phyloP scores from a whole-genome alignment of 2,329 filamentous ascomycete genomes.

The Aschersonia sp. region DNA sequence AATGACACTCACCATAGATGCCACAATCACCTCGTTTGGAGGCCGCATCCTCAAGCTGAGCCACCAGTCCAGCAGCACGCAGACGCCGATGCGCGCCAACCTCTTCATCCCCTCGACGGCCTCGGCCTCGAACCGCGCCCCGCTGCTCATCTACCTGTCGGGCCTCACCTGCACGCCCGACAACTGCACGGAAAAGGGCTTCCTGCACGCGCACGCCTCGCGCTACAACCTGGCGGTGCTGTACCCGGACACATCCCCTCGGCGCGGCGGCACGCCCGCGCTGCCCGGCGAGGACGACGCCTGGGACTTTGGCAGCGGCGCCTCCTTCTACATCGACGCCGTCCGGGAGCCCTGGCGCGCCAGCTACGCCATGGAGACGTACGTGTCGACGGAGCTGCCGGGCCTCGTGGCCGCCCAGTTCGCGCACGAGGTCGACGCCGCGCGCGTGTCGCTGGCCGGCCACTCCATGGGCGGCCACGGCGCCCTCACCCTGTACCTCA shows the following conservation, averaged over 20 bases:
- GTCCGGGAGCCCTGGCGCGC: slow-evolving; percentile 56
- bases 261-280: slow-evolving; percentile 42
- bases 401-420: slow-evolving; percentile 58
- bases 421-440: slow-evolving; percentile 46
- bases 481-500: slow-evolving; percentile 80
- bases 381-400: slow-evolving; percentile 83
- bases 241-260: slow-evolving; percentile 88
- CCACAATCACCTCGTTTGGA: slow-evolving; percentile 81
- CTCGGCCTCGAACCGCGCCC: slow-evolving; percentile 39
- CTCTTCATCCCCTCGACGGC: slow-evolving; percentile 75
- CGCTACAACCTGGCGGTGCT: slow-evolving; percentile 78
- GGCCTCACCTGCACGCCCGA: slow-evolving; percentile 92
- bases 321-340: slow-evolving; percentile 90
- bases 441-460: slow-evolving; percentile 69
- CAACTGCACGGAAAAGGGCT: slow-evolving; percentile 69
- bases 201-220: slow-evolving; percentile 75
- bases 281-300: slow-evolving; percentile 73
- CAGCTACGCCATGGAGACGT: slow-evolving; percentile 90
- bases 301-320: slow-evolving; percentile 85
- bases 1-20: slow-evolving; percentile 76
- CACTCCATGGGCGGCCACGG: slow-evolving; percentile 98
- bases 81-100: slow-evolving; percentile 84
- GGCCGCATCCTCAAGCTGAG: slow-evolving; percentile 90
- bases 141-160: slow-evolving; percentile 83
- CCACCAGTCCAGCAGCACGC: slow-evolving; percentile 65